phyloP scores from a whole-genome alignment of 2,329 filamentous ascomycete genomes.

The Pyrenochaeta sp. region DNA sequence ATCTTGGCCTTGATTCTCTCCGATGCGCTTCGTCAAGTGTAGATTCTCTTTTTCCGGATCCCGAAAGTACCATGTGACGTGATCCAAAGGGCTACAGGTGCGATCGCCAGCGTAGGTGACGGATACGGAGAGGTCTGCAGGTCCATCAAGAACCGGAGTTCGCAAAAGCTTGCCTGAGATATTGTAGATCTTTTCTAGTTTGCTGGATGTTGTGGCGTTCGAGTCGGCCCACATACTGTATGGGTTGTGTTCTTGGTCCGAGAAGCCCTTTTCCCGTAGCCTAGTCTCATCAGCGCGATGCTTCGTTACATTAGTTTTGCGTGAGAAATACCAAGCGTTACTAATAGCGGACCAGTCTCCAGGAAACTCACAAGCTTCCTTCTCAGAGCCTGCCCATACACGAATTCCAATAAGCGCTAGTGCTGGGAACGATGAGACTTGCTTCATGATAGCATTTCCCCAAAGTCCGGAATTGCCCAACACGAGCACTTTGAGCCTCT shows the following conservation, averaged over 20 bases:
- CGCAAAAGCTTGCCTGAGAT: constrained; percentile 3
- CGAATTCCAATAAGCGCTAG: constrained; percentile 22
- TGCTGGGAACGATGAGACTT: constrained; percentile 20
- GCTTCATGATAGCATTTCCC: constrained; percentile 7
- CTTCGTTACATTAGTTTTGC: neutral
- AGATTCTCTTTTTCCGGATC: neutral
- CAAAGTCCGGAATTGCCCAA: constrained; percentile 15
- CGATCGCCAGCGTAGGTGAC: neutral
- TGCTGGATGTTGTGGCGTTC: constrained; percentile 10
- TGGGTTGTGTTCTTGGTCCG: constrained; percentile 1
- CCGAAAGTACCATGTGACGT: constrained; percentile 15
- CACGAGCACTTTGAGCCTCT: constrained; percentile 22
- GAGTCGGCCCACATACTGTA: constrained; percentile 11
- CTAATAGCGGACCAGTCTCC: constrained; percentile 5
- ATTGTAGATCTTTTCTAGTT: constrained; percentile 23
- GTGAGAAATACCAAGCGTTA: too few relatives aligned
- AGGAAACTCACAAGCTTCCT: neutral
- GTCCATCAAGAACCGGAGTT: neutral
- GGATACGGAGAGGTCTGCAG: constrained; percentile 4
- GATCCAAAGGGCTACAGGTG: neutral
- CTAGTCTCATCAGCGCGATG: too few relatives aligned
- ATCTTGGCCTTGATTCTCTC: neutral
- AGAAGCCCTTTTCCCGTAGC: neutral
- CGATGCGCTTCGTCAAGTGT: neutral
- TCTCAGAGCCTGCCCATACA: constrained; percentile 3